A percentile compares a stretch with the other conserved stretches of the same genome.
These are phyloP conservation scores for Exophiala calicioides DNA, from an alignment of 2,329 filamentous ascomycete species.

Conservation along the genomic window DNA sequence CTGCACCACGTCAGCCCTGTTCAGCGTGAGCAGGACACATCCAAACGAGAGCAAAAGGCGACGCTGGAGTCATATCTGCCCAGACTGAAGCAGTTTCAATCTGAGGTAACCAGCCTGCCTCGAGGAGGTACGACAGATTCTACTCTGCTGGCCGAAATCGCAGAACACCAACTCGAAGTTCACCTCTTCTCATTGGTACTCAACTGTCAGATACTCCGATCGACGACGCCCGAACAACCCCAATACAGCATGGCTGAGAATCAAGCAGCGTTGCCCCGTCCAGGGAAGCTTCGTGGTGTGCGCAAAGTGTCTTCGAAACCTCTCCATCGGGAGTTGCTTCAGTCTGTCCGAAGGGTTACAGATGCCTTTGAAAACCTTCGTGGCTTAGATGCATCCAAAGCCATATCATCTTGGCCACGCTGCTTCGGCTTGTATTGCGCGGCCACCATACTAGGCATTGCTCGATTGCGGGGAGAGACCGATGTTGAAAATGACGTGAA, in stretches of 20 bases:
- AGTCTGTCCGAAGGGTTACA: conserved; percentile 16
- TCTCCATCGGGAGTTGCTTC: conserved; percentile 14
- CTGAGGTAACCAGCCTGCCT: conserved; percentile 11
- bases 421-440: conserved; percentile 25
- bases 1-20: conserved; percentile 8
- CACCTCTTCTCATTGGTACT: conserved; percentile 20
- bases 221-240: conserved; percentile 1
- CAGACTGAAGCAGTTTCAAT: conserved; percentile 12
- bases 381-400: conserved; percentile 11
- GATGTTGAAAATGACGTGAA: conserved; percentile 18
- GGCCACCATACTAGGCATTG: conserved; percentile 19
- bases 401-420: conserved; percentile 19
- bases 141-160: conserved; percentile 7
- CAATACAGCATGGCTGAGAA: conserved; percentile 1
- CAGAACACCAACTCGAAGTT: conserved; percentile 21
- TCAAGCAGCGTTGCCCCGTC: background rate
- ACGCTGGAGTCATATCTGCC: conserved; percentile 7
- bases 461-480: conserved; percentile 17
- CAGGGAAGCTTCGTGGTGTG: conserved; percentile 5
- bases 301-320: conserved; percentile 8
- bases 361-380: conserved; percentile 21
- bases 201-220: conserved; percentile 13
- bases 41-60: conserved; percentile 1
- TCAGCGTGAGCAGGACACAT: background rate
- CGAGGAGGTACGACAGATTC: conserved; percentile 11